Base-by-base conservation (phyloP, 2,329 filamentous ascomycete species). In the Cercospora sp. region DNA sequence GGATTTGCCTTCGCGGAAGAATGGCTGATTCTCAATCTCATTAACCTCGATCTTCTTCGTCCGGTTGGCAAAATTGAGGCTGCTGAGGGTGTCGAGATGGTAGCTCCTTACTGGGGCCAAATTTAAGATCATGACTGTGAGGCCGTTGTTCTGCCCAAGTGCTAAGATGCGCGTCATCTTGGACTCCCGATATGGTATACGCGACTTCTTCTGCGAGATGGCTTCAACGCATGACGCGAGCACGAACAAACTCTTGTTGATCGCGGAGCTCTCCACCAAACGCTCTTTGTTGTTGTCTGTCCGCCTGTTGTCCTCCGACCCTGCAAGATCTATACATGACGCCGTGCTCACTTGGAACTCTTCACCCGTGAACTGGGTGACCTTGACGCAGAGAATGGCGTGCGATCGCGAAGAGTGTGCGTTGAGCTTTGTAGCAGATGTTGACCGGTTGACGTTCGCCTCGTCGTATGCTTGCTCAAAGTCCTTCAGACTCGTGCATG, bases 131-230 rank as follows among this genome's bases (percentile, higher is more conserved):
- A 98, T 98, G 76, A 98, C 87, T 0, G 94, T 97, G 72, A 97
- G 88, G 61, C 95, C 94, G 72, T 96, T 93, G 81, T 98, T 97
- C 81, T 97, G 94, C 2, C 94, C 94, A 8, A 98, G 82, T 0
- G 91, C 94, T 28, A 98, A 81, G 65, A 98, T 97, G 58, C 94
- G 87, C 0, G 95, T 98, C 94, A 98, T 97, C 83, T 98, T 97
- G 64, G 91, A 95, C 78, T 97, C 94, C 66, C 94, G 87, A 79
- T 96, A 98, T 0, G 95, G 94, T 75, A 98, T 94, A 36, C 94
- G 88, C 74, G 80, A 79, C 68, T 89, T 87, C 75, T 89, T 89
- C 77, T 87, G 88, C 75, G 91, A 91, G 77, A 98, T 98, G 65
- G 94, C 94, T 77, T 98, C 94, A 63, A 98, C 94, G 75, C 94